A percentile compares a stretch with the other conserved stretches of the same genome.
Conservation (phyloP, 345 rosid genomes). For the Euphorbia tirucalli region DNA sequence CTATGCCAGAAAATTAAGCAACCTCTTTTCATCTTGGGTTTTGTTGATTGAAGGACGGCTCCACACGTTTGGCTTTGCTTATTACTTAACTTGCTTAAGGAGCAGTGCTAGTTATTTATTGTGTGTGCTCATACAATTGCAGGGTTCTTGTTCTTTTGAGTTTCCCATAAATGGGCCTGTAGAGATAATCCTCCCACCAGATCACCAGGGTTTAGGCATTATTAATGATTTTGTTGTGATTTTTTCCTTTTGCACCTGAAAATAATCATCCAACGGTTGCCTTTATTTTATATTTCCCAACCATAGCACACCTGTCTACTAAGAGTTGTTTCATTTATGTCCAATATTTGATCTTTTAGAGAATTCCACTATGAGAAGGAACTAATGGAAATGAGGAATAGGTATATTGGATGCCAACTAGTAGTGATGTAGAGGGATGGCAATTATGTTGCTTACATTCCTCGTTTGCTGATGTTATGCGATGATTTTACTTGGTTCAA, state of each 20-base stretch:
- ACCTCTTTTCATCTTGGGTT: neutral
- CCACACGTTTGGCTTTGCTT: neutral
- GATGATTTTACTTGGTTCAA: neutral
- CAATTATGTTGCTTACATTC: neutral
- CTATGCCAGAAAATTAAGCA: constrained; percentile 4
- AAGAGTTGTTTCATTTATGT: neutral
- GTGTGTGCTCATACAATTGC: neutral
- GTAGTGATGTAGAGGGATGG: neutral
- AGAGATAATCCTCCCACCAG: too few relatives aligned
- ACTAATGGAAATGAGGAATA: too few relatives aligned
- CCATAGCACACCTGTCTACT: neutral
- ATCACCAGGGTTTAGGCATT: too few relatives aligned
- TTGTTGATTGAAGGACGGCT: too few relatives aligned
- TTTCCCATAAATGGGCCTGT: neutral
- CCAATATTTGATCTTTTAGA: neutral
- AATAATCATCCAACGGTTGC: neutral
- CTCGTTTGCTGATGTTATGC: neutral
- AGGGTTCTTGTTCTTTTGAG: neutral
- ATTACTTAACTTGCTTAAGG: neutral
- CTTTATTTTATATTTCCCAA: neutral
- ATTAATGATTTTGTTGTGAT: neutral
- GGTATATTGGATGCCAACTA: too few relatives aligned
- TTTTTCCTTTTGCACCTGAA: neutral
- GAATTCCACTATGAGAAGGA: too few relatives aligned
- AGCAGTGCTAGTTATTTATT: neutral